Evolutionary conservation across 768 basidiomycete genomes (phyloP), one percentile per base, ranked within the genome.

Genomic region (Suillus subaureus): DNA sequence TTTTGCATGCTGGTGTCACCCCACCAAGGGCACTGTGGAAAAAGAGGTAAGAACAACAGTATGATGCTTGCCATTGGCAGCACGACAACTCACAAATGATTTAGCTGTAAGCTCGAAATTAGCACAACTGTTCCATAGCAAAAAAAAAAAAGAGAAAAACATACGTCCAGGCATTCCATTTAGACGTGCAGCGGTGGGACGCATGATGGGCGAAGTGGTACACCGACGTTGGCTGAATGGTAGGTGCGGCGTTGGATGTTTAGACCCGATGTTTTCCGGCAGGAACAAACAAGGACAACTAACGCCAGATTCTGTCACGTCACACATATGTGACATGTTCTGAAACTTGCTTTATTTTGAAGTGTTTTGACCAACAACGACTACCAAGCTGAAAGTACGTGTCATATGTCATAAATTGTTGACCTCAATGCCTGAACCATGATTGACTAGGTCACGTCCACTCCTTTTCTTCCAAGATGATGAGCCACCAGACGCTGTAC

Each of bases 81-180:
- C 52, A 54, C 18, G 61, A 40, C 28, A 60, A 84, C 93, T 86
- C 83, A 94, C 93, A 79, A 88, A 96, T 81, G 83, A 84, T 82
- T 91, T 92, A 80, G 86, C 94, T 94, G 68, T 43, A 61, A 31
- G 62, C 47, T 16, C 37, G 43, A 68, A 28, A 35, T 55, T 35
- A 72, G 35, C 40, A 63, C 16, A 63, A 64, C 8, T 16, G n/a
- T 35, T 45, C 65, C 28, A 49, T 63, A 11, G 39, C 31, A 12
- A 54, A n/a, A 49, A 5, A 39, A 43, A 35, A 1, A 23, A 26
- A 1, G 13, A 18, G 31, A 12, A 61, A 47, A 6, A 87, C 91
- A 77, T 76, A 93, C 93, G 83, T 79, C 89, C 89, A 60, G 94
- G 94, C 92, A 95, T 95, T 31, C 90, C 93, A 72, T 89, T 86